These are phyloP conservation scores for Corinectria fuckeliana DNA, from an alignment of 2,329 filamentous ascomycete species.

Conservation along the genomic window DNA sequence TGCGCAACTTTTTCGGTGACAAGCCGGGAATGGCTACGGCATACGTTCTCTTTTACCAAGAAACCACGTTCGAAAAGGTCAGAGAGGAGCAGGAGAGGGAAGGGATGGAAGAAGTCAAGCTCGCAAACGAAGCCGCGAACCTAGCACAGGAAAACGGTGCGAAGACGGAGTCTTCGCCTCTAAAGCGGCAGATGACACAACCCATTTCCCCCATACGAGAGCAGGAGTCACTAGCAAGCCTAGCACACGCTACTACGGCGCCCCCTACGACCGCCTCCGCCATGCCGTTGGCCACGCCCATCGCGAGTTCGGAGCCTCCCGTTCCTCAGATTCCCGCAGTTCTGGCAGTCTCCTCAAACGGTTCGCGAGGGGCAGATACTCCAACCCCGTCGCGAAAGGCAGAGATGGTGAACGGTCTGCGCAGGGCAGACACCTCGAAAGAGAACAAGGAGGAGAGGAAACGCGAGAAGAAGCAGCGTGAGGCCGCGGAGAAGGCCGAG, in stretches of 20 bases:
- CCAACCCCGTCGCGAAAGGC: neutral
- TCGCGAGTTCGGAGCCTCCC: conserved; percentile 17
- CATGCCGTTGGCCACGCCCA: conserved; percentile 29
- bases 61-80: conserved; percentile 75
- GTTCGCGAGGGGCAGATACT: neutral
- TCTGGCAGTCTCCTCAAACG: neutral
- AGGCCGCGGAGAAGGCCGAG: conserved; percentile 62
- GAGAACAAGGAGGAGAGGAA: conserved; percentile 65
- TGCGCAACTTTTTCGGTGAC: conserved; percentile 96
- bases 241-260: conserved; percentile 72
- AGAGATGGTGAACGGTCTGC: conserved; percentile 24
- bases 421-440: conserved; percentile 35
- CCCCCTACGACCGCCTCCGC: conserved; percentile 59
- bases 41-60: conserved; percentile 97
- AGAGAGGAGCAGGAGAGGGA: conserved; percentile 84
- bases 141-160: conserved; percentile 57
- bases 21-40: conserved; percentile 90
- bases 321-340: conserved; percentile 20
- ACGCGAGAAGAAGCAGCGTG: conserved; percentile 73
- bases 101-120: conserved; percentile 66
- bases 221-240: conserved; percentile 59
- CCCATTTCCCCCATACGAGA: conserved; percentile 55
- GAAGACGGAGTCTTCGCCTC: conserved; percentile 49
- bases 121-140: conserved; percentile 63
- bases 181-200: conserved; percentile 59